Conservation (phyloP, 2,329 filamentous ascomycete genomes). For the Ophiostoma pallidulum region DNA sequence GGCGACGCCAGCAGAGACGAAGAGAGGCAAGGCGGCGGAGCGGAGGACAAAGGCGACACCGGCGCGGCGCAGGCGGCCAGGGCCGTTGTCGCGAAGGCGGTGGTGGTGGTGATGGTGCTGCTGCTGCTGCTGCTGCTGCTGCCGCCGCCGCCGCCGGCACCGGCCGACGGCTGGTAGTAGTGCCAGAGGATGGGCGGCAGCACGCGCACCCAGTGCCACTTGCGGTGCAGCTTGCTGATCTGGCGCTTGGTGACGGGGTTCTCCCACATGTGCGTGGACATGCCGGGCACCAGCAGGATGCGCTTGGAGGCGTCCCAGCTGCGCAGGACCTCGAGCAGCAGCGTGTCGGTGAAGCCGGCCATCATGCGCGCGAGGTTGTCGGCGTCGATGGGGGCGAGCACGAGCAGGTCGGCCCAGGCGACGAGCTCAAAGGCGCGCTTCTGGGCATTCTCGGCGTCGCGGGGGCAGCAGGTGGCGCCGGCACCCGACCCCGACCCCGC, state of each 20-base stretch:
- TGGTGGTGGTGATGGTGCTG: constrained; percentile 7
- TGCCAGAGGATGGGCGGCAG: constrained; percentile 76
- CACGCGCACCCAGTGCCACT: constrained; percentile 81
- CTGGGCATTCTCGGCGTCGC: constrained; percentile 42
- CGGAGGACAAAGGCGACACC: no score
- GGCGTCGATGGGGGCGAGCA: constrained; percentile 76
- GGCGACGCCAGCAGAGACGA: no score
- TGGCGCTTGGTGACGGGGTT: constrained; percentile 84
- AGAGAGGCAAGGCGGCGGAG: no score
- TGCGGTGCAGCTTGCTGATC: constrained; percentile 68
- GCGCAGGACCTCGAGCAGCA: constrained; percentile 70
- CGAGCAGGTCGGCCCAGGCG: constrained; percentile 78
- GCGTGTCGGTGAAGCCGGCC: constrained; percentile 69
- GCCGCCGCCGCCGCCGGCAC: neutral
- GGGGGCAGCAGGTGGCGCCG: neutral
- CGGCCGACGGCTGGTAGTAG: constrained; percentile 36
- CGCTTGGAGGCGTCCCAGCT: constrained; percentile 84
- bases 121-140: constrained; percentile 25
- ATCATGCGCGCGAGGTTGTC: constrained; percentile 83
- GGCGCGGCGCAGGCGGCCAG: no score
- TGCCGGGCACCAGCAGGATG: constrained; percentile 75
- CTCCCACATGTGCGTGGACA: constrained; percentile 84
- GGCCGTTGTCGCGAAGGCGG: no score
- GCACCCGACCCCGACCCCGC: no score
- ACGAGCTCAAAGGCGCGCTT: constrained; percentile 57